Evolutionary conservation across 768 basidiomycete species (phyloP).

Genomic region (Termitomyces sp.): DNA sequence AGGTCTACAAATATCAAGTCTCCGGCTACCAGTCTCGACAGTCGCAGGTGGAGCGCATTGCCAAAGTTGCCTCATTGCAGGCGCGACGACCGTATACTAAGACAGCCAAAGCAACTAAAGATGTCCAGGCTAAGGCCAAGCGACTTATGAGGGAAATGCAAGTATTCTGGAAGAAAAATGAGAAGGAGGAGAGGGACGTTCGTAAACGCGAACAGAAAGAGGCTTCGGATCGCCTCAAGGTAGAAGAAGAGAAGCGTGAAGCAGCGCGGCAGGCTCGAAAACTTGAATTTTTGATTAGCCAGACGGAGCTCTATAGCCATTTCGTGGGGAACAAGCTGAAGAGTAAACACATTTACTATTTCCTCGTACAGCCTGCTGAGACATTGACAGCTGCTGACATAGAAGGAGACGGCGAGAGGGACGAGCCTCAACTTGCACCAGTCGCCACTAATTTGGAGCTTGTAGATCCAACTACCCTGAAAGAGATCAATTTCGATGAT

Average conservation of each 20-base stretch:
- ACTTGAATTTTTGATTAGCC: slow-evolving; percentile 96
- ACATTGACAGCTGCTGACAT: slow-evolving; percentile 62
- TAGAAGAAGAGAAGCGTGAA: slow-evolving; percentile 93
- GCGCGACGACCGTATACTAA: slow-evolving; percentile 71
- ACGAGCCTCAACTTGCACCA: slow-evolving; percentile 34
- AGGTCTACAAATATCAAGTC: slow-evolving; percentile 81
- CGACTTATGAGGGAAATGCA: slow-evolving; percentile 94
- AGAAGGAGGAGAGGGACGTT: slow-evolving; percentile 91
- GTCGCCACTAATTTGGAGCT: slow-evolving; percentile 55
- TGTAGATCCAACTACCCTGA: slow-evolving; percentile 45
- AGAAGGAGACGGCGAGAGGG: slow-evolving; percentile 50
- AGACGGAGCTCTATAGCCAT: slow-evolving; percentile 97
- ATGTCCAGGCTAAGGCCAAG: slow-evolving; percentile 79
- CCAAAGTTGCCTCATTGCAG: slow-evolving; percentile 69
- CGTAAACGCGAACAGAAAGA: slow-evolving; percentile 94
- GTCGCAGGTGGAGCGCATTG: slow-evolving; percentile 70
- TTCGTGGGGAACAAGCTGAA: slow-evolving; percentile 97
- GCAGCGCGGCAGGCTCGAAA: slow-evolving; percentile 91
- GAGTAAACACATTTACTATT: slow-evolving; percentile 37
- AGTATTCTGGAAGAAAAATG: slow-evolving; percentile 96
- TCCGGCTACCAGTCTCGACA: slow-evolving; percentile 62
- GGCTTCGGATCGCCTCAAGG: slow-evolving; percentile 77
- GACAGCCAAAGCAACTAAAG: slow-evolving; percentile 75
- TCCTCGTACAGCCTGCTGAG: slow-evolving; percentile 13
- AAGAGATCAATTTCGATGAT: slow-evolving; percentile 87